phyloP scores from a whole-genome alignment of 257 asterid genomes.

The Knoxia roxburghii region DNA sequence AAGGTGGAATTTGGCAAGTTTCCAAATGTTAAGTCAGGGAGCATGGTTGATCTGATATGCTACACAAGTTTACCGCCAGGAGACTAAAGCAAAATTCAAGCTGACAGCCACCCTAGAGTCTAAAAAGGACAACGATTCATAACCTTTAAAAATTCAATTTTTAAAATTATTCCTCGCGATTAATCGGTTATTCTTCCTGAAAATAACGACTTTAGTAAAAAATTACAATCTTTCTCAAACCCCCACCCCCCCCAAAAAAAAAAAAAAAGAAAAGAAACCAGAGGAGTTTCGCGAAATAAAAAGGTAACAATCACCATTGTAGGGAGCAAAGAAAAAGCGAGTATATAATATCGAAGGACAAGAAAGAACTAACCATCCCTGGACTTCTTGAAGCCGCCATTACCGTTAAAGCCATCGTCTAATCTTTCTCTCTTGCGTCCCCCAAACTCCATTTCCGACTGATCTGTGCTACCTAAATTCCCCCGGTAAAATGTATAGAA shows the following conservation, averaged over 20 bases:
- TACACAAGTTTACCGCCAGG: background rate
- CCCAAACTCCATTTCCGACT: slow-evolving; percentile 12
- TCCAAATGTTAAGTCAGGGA: too few species aligned
- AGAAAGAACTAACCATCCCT: slow-evolving; percentile 17
- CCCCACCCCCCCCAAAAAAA: background rate
- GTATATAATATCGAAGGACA: background rate
- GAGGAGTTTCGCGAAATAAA: too few species aligned
- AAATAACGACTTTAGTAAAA: too few species aligned
- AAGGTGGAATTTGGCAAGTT: background rate
- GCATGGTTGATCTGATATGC: background rate
- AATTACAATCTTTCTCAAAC: too few species aligned
- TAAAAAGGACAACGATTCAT: background rate
- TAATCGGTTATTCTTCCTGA: background rate
- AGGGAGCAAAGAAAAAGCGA: background rate
- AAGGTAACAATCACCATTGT: background rate
- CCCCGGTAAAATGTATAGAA: background rate
- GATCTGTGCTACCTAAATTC: background rate
- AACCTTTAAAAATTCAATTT: background rate
- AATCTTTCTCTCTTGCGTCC: slow-evolving; percentile 19
- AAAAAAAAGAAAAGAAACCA: background rate
- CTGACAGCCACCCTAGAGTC: background rate
- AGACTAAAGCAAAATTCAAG: background rate
- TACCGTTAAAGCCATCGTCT: slow-evolving; percentile 7
- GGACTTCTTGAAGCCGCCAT: slow-evolving; percentile 18
- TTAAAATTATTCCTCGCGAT: background rate